phyloP scores from a whole-genome alignment of 108 stramenopile species.

The Cyclostephanos invisitatus region DNA sequence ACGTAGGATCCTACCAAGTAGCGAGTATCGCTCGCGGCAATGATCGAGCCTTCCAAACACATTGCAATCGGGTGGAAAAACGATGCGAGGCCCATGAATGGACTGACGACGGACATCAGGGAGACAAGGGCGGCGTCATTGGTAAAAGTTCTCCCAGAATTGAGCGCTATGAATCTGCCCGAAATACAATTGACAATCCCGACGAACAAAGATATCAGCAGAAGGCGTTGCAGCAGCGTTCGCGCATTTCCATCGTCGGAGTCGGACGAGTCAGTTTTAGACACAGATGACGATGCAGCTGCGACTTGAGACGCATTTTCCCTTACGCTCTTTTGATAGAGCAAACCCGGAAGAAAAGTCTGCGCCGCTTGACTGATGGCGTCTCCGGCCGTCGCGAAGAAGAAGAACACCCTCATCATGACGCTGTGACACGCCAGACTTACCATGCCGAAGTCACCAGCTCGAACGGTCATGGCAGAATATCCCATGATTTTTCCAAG shows the following conservation, averaged over 20 bases:
- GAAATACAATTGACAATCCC: constrained; percentile 32
- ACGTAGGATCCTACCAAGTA: constrained; percentile 66
- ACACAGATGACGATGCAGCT: neutral
- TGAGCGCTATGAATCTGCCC: constrained; percentile 58
- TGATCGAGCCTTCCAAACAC: constrained; percentile 73
- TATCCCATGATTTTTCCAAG: constrained; percentile 79
- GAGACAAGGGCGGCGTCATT: constrained; percentile 51
- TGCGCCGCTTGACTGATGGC: constrained; percentile 85
- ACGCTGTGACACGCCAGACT: constrained; percentile 86
- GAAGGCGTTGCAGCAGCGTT: constrained; percentile 38
- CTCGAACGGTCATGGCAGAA: constrained; percentile 73
- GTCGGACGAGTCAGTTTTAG: neutral
- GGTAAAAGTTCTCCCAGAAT: constrained; percentile 46
- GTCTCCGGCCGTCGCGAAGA: constrained; percentile 91
- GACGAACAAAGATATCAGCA: constrained; percentile 24
- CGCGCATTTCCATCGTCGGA: constrained; percentile 28
- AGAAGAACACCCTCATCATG: constrained; percentile 90
- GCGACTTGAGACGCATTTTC: constrained; percentile 15
- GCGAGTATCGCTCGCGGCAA: constrained; percentile 63
- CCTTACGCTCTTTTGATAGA: constrained; percentile 40
- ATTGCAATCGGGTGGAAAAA: constrained; percentile 80
- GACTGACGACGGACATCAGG: constrained; percentile 48
- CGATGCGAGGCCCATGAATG: constrained; percentile 47
- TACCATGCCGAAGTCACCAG: constrained; percentile 75
- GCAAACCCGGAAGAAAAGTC: constrained; percentile 82